Percentiles rank a stretch among this genome's conserved stretches.
Evolutionary conservation across 805 yeast species (phyloP).

Genomic region (Candida hispaniensis): DNA sequence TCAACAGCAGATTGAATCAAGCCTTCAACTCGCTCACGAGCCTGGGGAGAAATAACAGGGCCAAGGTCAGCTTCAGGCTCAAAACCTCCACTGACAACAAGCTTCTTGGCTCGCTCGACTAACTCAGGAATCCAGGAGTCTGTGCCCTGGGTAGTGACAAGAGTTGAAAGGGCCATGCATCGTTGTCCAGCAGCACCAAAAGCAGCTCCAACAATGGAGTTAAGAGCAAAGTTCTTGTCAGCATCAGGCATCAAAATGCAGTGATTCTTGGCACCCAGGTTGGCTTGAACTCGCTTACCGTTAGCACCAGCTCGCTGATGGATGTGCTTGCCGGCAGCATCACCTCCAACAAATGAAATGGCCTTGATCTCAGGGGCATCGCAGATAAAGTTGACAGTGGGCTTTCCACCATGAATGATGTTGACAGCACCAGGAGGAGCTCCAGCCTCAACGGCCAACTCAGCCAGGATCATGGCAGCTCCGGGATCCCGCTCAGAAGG

Average conservation of each 20-base stretch:
- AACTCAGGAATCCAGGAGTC: constrained; percentile 54
- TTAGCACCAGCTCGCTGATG: constrained; percentile 52
- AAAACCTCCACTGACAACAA: constrained; percentile 58
- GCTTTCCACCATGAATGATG: constrained; percentile 63
- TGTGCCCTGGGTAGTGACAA: constrained; percentile 61
- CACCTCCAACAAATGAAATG: constrained; percentile 69
- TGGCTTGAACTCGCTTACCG: constrained; percentile 70
- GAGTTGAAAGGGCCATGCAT: constrained; percentile 67
- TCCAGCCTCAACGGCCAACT: constrained; percentile 62
- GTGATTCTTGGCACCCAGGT: constrained; percentile 72
- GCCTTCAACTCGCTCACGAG: constrained; percentile 43
- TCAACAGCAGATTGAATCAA: constrained; percentile 48
- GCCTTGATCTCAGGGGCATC: constrained; percentile 70
- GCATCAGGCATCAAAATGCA: constrained; percentile 66
- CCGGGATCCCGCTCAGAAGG: constrained; percentile 74
- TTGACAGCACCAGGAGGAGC: constrained; percentile 64
- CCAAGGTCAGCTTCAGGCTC: constrained; percentile 54
- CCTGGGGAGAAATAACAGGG: constrained; percentile 56
- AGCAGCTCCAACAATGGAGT: constrained; percentile 62
- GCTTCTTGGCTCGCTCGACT: constrained; percentile 43
- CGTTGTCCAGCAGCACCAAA: constrained; percentile 82
- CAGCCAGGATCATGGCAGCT: constrained; percentile 63
- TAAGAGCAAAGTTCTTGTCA: constrained; percentile 49
- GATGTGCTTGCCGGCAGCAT: constrained; percentile 67
- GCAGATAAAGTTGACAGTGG: constrained; percentile 56